Evolutionary conservation across 164 flowering plant genomes (phyloP).

Genomic region (Litsea cubeba): DNA sequence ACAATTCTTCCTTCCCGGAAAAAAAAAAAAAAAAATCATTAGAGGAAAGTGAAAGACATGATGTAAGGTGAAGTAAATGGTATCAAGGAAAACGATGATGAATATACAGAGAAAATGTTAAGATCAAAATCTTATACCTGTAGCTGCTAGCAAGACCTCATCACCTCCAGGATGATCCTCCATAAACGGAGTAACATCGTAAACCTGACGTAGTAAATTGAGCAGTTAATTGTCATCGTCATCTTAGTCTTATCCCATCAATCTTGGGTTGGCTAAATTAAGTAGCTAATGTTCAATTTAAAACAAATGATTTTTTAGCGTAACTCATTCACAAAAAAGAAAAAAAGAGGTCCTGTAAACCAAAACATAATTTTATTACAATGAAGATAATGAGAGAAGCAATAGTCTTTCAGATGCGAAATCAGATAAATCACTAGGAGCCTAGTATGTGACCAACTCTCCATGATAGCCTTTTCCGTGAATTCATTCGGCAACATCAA

Average conservation of each 20-base stretch:
- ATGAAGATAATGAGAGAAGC: neutral
- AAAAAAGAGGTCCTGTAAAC: too few species aligned
- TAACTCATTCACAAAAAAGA: too few species aligned
- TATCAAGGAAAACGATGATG: too few species aligned
- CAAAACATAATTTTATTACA: neutral
- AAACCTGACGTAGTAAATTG: slow-evolving; percentile 43
- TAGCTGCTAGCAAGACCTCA: slow-evolving; percentile 74
- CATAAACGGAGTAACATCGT: slow-evolving; percentile 84
- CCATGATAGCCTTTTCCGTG: neutral
- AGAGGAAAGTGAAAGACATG: too few species aligned
- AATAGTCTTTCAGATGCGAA: neutral
- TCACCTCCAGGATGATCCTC: slow-evolving; percentile 96
- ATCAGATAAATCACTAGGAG: neutral
- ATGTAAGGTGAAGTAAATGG: too few species aligned
- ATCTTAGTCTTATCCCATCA: neutral
- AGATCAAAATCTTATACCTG: slow-evolving; percentile 41
- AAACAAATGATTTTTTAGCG: too few species aligned
- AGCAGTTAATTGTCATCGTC: neutral
- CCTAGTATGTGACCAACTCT: neutral
- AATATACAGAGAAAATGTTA: neutral
- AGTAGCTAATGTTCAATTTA: too few species aligned
- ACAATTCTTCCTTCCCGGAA: neutral
- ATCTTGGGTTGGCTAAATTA: too few species aligned
- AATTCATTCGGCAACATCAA: neutral
- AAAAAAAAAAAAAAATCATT: neutral